These are phyloP conservation scores for Asterochloris sp. DNA, from an alignment of 139 green algal species.

Conservation along the genomic window DNA sequence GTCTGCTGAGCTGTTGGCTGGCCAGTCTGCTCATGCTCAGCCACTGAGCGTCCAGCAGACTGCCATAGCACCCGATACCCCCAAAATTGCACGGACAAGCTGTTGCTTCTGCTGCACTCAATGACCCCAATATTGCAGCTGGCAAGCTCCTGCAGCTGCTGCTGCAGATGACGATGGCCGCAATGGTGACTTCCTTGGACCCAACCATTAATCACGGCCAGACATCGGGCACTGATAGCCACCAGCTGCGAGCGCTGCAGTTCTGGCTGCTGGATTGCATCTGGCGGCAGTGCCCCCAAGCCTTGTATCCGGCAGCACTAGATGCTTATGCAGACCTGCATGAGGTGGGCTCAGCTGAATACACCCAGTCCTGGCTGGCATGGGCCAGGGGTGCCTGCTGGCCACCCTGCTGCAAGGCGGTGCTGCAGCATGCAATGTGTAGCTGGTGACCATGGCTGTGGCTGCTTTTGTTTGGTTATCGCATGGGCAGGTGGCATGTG, in stretches of 20 bases:
- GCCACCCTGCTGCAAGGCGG: neutral
- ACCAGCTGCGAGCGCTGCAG: neutral
- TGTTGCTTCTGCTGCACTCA: neutral
- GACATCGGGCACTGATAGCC: conserved; percentile 19
- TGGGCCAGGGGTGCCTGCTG: neutral
- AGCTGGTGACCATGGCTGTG: no score
- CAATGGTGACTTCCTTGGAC: conserved; percentile 33
- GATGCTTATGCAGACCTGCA: neutral
- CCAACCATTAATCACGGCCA: conserved; percentile 22
- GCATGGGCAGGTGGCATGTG: no score
- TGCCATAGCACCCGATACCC: neutral
- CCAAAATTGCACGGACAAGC: neutral
- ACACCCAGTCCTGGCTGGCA: neutral
- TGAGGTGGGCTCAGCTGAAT: neutral
- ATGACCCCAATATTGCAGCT: neutral
- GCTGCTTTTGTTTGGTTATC: no score
- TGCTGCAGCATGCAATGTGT: neutral
- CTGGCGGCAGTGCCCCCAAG: no score
- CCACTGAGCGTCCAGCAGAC: neutral
- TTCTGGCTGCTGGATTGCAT: neutral
- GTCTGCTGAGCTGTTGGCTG: neutral
- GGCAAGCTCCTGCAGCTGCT: neutral
- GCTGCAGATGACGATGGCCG: conserved; percentile 27
- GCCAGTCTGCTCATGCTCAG: neutral
- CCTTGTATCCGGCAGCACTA: neutral